Base-by-base conservation (phyloP, 2,329 filamentous ascomycete genomes). In the Aspergillus chevalieri region DNA sequence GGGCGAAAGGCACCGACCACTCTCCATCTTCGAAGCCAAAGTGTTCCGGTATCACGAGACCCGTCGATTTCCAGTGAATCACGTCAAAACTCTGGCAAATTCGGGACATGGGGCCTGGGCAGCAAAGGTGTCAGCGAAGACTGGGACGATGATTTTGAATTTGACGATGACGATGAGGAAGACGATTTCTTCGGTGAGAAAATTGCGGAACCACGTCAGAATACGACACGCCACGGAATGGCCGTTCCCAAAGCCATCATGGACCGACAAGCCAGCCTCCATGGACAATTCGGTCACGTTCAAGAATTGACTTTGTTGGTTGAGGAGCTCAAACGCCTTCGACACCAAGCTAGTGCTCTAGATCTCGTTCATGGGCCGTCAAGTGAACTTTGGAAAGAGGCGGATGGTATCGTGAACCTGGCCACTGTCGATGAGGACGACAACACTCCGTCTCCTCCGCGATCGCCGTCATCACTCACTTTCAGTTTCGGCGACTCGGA, bases 71-170 rank as follows among this genome's bases (percentile, higher is more conserved):
- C 74, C 68, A 69, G 70, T 61, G 66, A 79, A 65, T 56, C 74
- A 67, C 55, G 75, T 69, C 65, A 80, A 68, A 58, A 80, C 67
- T 70, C 69, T 19, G 65, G 69, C 58, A 85, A 85, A 59, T 84
- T 84, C 60, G 81, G 80, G 38, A 83, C 82, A 3, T 85, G 82
- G 82, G 80, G 80, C n/a, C 71, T 84, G 26, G 82, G 82, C 15
- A 82, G 76, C 63, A 85, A 85, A 60, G 81, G 78, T 43, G 80
- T 82, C 19, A 84, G 78, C 21, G 82, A 85, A 62, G 82, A 85
- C 61, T 85, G 82, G 82, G 82, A 85, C 58, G 81, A 82, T 47
- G 82, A 85, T 59, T 85, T 85, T 58, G 82, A 84, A 49, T 84
- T 85, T 63, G 78, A 79, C 19, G 79, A 82, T 44, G 63, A 70